These are phyloP conservation scores for Penicillium nordicum DNA, from an alignment of 2,329 filamentous ascomycete genomes.

Conservation along the genomic window DNA sequence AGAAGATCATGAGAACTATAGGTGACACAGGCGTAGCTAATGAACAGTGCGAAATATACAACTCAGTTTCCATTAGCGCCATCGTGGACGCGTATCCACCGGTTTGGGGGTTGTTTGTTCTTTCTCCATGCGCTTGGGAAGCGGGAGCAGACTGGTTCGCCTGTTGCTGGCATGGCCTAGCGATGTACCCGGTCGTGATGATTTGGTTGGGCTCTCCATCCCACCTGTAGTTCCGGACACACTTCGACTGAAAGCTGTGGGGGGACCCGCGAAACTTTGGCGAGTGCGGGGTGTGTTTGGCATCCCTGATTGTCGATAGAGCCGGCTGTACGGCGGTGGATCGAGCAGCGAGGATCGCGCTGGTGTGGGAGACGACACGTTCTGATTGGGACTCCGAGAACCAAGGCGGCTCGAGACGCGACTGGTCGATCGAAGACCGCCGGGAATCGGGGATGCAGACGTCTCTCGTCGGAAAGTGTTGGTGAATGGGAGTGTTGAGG, in stretches of 20 bases:
- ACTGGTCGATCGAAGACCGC: constrained; percentile 30
- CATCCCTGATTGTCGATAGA: constrained; percentile 30
- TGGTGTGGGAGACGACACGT: constrained; percentile 28
- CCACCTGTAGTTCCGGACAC: constrained; percentile 21
- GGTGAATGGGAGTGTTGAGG: constrained; percentile 41
- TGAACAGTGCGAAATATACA: background rate
- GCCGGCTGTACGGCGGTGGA: constrained; percentile 43
- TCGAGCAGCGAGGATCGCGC: constrained; percentile 32
- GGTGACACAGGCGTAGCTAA: background rate
- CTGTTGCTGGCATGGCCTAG: constrained; percentile 39
- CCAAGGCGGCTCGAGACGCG: constrained; percentile 34
- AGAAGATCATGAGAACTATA: background rate
- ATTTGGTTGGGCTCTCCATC: constrained; percentile 29
- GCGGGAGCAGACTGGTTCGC: constrained; percentile 41
- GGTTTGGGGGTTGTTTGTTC: constrained; percentile 26
- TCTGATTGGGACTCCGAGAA: constrained; percentile 32
- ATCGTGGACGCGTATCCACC: constrained; percentile 35
- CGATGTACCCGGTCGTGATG: constrained; percentile 37
- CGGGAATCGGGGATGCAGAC: constrained; percentile 40
- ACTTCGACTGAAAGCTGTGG: constrained; percentile 28
- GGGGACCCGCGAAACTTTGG: constrained; percentile 37
- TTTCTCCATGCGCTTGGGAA: constrained; percentile 34
- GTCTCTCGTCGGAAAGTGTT: constrained; percentile 43
- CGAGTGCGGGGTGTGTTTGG: constrained; percentile 35
- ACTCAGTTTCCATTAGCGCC: constrained; percentile 26